phyloP scores from a whole-genome alignment of 1,284 basidiomycete genomes.

The Lignosus rhinocerotis region DNA sequence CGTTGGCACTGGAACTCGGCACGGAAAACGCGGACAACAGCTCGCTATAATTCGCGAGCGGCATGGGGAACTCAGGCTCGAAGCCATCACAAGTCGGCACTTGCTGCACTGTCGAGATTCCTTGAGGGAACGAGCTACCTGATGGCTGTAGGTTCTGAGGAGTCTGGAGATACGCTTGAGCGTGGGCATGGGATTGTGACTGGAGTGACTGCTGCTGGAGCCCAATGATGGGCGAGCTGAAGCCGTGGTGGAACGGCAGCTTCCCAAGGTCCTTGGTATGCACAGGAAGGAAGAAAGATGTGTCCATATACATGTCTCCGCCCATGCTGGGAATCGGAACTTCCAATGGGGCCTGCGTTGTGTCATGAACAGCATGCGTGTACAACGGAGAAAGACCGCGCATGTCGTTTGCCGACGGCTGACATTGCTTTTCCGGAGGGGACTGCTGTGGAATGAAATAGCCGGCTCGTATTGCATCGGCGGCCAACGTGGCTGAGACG shows the following conservation, averaged over 20 bases:
- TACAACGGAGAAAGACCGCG: not conserved
- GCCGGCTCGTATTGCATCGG: not conserved
- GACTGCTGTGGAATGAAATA: too few species aligned
- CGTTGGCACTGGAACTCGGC: not conserved
- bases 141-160: not conserved
- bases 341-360: too few species aligned
- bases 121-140: too few species aligned
- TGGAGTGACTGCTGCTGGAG: not conserved
- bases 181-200: not conserved
- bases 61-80: not conserved
- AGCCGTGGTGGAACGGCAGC: constrained; percentile 16
- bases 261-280: constrained; percentile 19
- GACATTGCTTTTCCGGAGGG: too few species aligned
- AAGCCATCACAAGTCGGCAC: too few species aligned
- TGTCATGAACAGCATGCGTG: not conserved
- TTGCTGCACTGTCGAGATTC: too few species aligned
- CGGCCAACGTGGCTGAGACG: not conserved
- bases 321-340: too few species aligned
- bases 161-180: not conserved
- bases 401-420: too few species aligned
- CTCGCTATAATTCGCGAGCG: constrained; percentile 2
- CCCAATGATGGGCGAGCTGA: constrained; percentile 1
- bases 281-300: constrained; percentile 14
- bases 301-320: not conserved
- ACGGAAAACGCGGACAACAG: constrained; percentile 4